Evolutionary conservation across 2,329 filamentous ascomycete genomes (phyloP).

Genomic region (Penicillium sp.): DNA sequence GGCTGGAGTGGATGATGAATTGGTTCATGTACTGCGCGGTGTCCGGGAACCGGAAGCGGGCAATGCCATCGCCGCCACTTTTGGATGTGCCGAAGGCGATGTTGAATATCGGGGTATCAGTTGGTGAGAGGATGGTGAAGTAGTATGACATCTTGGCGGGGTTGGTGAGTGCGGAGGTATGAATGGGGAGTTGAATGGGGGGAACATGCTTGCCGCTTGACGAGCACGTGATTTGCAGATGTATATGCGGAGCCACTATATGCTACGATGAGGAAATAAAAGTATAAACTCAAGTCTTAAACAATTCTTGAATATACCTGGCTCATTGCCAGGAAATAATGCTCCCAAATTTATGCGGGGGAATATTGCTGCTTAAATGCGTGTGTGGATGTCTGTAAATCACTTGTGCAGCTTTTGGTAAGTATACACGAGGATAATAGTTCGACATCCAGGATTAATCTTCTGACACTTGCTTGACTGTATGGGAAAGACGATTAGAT

Average conservation of each 20-base stretch:
- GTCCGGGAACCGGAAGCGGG: slow-evolving; percentile 85
- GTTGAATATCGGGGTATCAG: slow-evolving; percentile 95
- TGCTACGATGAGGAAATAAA: neutral
- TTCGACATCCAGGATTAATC: no score
- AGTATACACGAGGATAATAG: no score
- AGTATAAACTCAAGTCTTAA: no score
- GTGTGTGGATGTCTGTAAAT: no score
- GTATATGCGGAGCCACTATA: neutral
- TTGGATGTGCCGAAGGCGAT: slow-evolving; percentile 97
- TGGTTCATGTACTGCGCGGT: slow-evolving; percentile 93
- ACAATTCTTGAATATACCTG: no score
- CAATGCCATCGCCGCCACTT: slow-evolving; percentile 87
- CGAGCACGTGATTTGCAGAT: neutral
- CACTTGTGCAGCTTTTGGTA: no score
- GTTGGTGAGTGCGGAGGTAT: neutral
- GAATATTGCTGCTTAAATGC: no score
- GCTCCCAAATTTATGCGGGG: no score
- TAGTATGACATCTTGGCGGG: slow-evolving; percentile 83
- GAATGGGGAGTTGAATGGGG: neutral
- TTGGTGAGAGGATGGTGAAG: slow-evolving; percentile 93
- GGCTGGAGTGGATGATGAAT: slow-evolving; percentile 89
- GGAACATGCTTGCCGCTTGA: neutral
- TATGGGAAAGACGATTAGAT: no score
- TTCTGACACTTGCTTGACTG: no score
- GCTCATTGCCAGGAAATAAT: no score